phyloP scores from a whole-genome alignment of 805 yeast genomes.

The Kurtzmaniella cleridarum region DNA sequence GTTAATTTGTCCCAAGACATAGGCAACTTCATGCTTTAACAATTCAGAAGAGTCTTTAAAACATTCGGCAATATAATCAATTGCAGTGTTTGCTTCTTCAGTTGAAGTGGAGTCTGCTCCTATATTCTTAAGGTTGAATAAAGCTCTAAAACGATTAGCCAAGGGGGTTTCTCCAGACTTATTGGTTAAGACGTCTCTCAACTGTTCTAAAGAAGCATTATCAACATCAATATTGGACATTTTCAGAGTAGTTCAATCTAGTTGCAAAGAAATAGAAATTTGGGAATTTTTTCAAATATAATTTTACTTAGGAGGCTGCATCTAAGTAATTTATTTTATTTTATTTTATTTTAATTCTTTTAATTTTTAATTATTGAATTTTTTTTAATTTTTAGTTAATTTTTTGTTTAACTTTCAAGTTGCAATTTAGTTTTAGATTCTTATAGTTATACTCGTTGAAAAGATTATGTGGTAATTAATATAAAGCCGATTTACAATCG shows the following conservation, averaged over 20 bases:
- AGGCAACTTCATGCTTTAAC: conserved; percentile 95
- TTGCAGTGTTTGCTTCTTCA: conserved; percentile 57
- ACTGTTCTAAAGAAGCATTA: conserved; percentile 49
- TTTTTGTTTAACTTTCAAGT: too few relatives aligned
- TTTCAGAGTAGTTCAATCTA: conserved; percentile 9
- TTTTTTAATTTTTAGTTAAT: too few relatives aligned
- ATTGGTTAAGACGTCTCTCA: conserved; percentile 67
- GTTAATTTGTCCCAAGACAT: conserved; percentile 92
- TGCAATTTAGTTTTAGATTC: too few relatives aligned
- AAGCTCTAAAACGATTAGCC: conserved; percentile 88
- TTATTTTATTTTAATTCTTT: neutral
- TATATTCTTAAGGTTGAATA: conserved; percentile 81
- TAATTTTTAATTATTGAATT: too few relatives aligned
- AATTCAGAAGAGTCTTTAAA: conserved; percentile 81
- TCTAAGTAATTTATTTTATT: neutral
- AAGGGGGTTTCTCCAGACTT: conserved; percentile 64
- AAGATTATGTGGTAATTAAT: too few relatives aligned
- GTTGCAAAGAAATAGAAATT: neutral
- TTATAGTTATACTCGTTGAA: too few relatives aligned
- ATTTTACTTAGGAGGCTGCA: neutral
- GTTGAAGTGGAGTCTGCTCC: conserved; percentile 65
- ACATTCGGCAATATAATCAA: conserved; percentile 79
- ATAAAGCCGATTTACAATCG: too few relatives aligned
- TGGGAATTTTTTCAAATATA: neutral
- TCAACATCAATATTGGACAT: conserved; percentile 30